Conservation (phyloP, 2,329 filamentous ascomycete genomes). For the Xylariaceae sp. region DNA sequence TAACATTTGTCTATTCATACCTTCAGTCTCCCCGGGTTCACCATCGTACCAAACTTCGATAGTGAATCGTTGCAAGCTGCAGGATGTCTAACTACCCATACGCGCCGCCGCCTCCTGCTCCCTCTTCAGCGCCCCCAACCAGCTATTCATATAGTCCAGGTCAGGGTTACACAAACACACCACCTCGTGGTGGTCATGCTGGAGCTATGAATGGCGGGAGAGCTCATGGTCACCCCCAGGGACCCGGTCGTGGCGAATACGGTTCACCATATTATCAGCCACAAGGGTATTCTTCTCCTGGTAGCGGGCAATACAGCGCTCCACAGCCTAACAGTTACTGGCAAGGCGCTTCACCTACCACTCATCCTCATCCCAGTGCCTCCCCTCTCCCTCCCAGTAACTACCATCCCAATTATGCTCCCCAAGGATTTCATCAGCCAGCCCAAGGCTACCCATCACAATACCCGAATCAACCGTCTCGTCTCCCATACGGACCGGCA, state of each 20-base stretch:
- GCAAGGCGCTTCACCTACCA: conserved; percentile 36
- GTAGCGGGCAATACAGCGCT: conserved; percentile 29
- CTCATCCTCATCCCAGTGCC: conserved; percentile 32
- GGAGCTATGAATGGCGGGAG: conserved; percentile 26
- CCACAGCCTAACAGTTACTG: conserved; percentile 38
- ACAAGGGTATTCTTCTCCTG: conserved; percentile 31
- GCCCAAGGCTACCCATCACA: conserved; percentile 45
- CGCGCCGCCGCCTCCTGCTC: conserved; percentile 35
- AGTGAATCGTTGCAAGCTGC: conserved; percentile 1
- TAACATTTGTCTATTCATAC: not conserved
- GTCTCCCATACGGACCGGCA: conserved; percentile 43
- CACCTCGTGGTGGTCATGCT: conserved; percentile 32
- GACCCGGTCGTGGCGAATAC: conserved; percentile 29
- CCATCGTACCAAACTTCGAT: conserved; percentile 1
- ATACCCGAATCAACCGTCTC: conserved; percentile 32
- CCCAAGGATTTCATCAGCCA: conserved; percentile 51
- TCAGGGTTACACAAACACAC: conserved; percentile 47
- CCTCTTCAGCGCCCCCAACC: conserved; percentile 29
- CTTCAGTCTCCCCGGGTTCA: not conserved
- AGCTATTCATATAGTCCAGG: conserved; percentile 39
- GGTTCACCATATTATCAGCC: conserved; percentile 35
- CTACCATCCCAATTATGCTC: conserved; percentile 30
- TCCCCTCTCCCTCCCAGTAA: conserved; percentile 52
- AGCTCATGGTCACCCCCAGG: conserved; percentile 33
- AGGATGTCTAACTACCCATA: conserved; percentile 38